phyloP scores from a whole-genome alignment of 148 eudicot species.

The Rhododendron simsii region DNA sequence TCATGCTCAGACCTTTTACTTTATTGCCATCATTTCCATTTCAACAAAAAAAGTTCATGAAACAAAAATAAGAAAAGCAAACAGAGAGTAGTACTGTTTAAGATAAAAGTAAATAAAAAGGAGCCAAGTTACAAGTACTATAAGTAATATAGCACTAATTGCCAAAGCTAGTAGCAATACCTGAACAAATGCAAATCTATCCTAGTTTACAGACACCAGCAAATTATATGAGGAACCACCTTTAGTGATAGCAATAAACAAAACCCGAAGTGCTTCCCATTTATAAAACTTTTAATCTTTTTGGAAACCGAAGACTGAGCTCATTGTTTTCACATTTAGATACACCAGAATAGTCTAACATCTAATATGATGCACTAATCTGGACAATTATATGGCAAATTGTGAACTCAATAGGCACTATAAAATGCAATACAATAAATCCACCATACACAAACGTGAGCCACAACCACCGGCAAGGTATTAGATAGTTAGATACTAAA shows the following conservation, averaged over 20 bases:
- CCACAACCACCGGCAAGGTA: background rate
- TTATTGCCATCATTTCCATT: slow-evolving; percentile 64
- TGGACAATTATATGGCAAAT: background rate
- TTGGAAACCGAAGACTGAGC: background rate
- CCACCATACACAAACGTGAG: background rate
- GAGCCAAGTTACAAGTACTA: background rate
- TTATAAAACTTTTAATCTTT: background rate
- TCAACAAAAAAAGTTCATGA: background rate
- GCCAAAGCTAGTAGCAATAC: background rate
- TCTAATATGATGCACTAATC: background rate
- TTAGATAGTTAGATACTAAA: background rate
- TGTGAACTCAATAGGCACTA: background rate
- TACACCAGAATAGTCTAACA: background rate
- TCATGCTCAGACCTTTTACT: slow-evolving; percentile 86
- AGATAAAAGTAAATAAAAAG: background rate
- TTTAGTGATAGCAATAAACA: background rate
- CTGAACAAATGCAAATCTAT: background rate
- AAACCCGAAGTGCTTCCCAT: background rate
- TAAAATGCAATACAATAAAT: background rate
- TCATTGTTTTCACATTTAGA: background rate
- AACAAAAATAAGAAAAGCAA: background rate
- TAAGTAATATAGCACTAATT: background rate
- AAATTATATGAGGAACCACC: background rate
- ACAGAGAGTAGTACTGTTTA: background rate
- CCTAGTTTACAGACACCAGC: background rate